These are phyloP conservation scores for Aegilops speltoides DNA, from an alignment of 176 grass and related monocot species.

Conservation along the genomic window DNA sequence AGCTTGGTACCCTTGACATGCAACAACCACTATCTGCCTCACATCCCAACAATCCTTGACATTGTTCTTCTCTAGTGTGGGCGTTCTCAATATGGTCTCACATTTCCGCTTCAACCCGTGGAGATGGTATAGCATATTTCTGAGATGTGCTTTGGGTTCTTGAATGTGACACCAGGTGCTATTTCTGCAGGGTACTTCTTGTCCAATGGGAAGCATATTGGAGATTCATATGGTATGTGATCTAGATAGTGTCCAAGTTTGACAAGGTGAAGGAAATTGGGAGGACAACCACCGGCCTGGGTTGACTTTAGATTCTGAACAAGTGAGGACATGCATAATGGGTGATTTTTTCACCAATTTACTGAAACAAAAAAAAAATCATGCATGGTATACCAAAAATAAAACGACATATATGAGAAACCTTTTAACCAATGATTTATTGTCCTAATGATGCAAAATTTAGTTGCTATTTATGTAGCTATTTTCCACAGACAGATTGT, in stretches of 20 bases:
- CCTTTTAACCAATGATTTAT: too few species aligned
- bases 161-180: not conserved
- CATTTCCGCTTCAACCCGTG: not conserved
- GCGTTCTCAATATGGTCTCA: not conserved
- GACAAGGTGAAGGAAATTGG: not conserved
- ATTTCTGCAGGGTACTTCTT: not conserved
- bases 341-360: too few species aligned
- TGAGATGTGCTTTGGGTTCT: not conserved
- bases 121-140: not conserved
- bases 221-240: not conserved
- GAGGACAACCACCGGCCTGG: not conserved
- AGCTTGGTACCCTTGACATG: not conserved
- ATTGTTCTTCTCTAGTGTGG: not conserved
- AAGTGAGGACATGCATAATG: too few species aligned
- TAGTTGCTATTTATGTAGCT: too few species aligned
- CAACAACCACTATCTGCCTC: not conserved
- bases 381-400: too few species aligned
- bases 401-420: too few species aligned
- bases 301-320: too few species aligned
- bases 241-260: not conserved
- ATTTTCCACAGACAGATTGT: too few species aligned
- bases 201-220: not conserved
- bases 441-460: too few species aligned
- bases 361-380: too few species aligned
- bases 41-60: conserved; percentile 12